These are phyloP conservation scores for Metarhizium anisopliae DNA, from an alignment of 2,329 filamentous ascomycete genomes.

Conservation along the genomic window DNA sequence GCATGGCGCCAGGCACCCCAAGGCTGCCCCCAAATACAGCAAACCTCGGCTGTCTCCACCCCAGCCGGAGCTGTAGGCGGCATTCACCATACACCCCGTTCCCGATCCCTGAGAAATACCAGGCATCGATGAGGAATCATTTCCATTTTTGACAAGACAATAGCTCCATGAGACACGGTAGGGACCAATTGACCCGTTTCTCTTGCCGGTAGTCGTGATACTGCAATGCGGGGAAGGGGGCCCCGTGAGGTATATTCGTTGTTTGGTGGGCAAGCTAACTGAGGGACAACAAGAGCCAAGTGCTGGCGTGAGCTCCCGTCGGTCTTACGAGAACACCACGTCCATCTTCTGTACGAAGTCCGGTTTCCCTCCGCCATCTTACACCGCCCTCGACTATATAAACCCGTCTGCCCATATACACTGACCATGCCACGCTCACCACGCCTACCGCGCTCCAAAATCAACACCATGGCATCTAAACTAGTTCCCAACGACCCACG, in stretches of 20 bases:
- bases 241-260: no score
- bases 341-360: not conserved
- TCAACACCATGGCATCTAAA: constrained; percentile 44
- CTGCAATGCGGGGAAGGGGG: no score
- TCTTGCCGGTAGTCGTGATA: no score
- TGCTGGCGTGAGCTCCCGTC: no score
- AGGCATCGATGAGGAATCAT: not conserved
- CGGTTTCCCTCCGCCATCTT: not conserved
- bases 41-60: not conserved
- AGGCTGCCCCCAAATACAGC: not conserved
- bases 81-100: not conserved
- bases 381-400: not conserved
- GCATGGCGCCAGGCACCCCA: no score
- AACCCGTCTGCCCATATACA: not conserved
- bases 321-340: no score
- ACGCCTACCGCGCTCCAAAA: constrained; percentile 16
- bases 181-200: no score
- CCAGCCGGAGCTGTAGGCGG: not conserved
- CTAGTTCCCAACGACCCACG: constrained; percentile 58
- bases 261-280: no score
- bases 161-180: no score
- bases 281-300: no score
- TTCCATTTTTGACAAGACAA: no score
- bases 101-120: not conserved
- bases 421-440: no score